Evolutionary conservation across 331 rosid genomes (phyloP).

Genomic region (Ulmus americana): DNA sequence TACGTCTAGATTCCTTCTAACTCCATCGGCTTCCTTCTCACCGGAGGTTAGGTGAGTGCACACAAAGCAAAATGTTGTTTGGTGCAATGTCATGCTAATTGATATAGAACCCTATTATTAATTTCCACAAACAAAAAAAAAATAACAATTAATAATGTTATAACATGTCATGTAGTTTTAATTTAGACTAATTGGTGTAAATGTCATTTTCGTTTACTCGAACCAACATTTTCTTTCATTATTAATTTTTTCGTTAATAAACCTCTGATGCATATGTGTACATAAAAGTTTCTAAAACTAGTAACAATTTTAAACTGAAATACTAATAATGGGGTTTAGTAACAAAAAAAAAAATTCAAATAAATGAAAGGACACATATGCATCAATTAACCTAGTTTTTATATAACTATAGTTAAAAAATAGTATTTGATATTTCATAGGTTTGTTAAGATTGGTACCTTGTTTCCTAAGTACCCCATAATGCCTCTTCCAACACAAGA

Average conservation of each 20-base stretch:
- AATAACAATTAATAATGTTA: background rate
- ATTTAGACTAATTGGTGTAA: no score
- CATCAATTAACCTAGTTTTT: no score
- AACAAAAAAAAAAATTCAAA: no score
- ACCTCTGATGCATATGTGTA: no score
- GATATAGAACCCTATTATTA: slow-evolving; percentile 69
- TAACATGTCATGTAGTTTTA: background rate
- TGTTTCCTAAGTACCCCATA: slow-evolving; percentile 91
- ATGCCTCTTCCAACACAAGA: slow-evolving; percentile 83
- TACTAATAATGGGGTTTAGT: no score
- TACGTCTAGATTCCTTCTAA: slow-evolving; percentile 67
- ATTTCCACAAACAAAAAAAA: background rate
- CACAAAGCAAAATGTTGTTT: slow-evolving; percentile 69
- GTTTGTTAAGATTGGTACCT: slow-evolving; percentile 35
- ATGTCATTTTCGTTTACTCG: no score
- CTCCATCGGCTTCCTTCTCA: slow-evolving; percentile 78
- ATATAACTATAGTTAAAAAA: no score
- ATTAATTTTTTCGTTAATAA: background rate
- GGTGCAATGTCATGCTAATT: slow-evolving; percentile 71
- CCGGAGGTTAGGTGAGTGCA: slow-evolving; percentile 92
- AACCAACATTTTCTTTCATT: no score
- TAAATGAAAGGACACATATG: no score
- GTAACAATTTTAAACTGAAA: no score
- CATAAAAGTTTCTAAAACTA: no score
- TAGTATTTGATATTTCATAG: no score